Evolutionary conservation across 2,329 filamentous ascomycete genomes (phyloP), one percentile per base, ranked within the genome.

Genomic region (Hymenoscyphus scutula): DNA sequence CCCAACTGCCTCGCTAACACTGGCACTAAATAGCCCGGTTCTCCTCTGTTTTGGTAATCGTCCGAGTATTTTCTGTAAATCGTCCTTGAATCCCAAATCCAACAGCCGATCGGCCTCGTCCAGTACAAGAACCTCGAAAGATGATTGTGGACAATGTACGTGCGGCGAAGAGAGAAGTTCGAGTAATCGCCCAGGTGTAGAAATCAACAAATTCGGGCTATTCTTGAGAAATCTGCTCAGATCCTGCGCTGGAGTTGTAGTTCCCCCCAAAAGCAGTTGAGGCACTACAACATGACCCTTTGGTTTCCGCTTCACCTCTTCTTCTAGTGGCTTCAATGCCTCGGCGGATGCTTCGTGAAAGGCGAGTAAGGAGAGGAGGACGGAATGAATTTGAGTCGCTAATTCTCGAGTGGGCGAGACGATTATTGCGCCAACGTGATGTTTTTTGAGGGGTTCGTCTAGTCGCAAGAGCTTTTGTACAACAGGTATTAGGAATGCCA

Each of bases 51-150:
- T 99, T 0, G 95, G 95, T 5, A 99, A 78, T 17, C 90, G 84
- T 0, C 86, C 85, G 25, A 99, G 79, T 48, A 98, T 97, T 61
- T 87, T 90, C 69, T 95, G 91, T 30, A 99, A 77, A 69, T 97
- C 92, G 61, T 91, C 88, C 75, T 96, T 95, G 77, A 99, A 98
- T 5, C 96, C 95, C 25, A 98, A 82, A 76, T 99, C 95, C 11
- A 99, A 81, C 29, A 99, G 79, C 63, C 95, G 84, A 76, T 99
- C 95, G 57, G 94, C 95, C 78, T 99, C 95, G 73, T 99, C 95
- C 38, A 99, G 83, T 3, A 99, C 90, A 11, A 99, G 84, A 57
- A 92, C 86, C 74, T 99, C 94, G 69, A 99, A 98, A 0, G 91
- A 91, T 1, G 91, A 92, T 65, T 94, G 89, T 0, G 91, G 88